These are phyloP conservation scores for Abelmoschus esculentus DNA, from an alignment of 345 rosid species.

Conservation along the genomic window DNA sequence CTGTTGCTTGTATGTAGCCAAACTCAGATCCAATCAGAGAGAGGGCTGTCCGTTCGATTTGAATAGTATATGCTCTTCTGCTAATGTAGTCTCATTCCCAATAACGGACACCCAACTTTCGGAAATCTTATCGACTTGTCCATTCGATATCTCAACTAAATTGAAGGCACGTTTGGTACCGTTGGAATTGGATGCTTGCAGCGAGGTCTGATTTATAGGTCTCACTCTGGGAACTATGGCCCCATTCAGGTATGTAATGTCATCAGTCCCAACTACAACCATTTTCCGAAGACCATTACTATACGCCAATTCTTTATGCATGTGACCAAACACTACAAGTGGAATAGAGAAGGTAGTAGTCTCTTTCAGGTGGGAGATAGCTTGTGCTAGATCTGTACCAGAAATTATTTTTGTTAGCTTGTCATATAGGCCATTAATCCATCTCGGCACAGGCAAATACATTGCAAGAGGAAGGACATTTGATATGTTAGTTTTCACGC, in stretches of 20 bases:
- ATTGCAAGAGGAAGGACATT: conserved; percentile 1
- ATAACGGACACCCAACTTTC: conserved; percentile 66
- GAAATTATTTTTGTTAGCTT: conserved; percentile 14
- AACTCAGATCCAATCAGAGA: background rate
- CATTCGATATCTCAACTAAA: conserved; percentile 46
- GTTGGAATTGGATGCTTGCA: conserved; percentile 12
- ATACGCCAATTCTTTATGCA: conserved; percentile 68
- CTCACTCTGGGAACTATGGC: conserved; percentile 74
- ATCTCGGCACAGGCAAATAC: conserved; percentile 1
- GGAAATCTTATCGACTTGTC: conserved; percentile 48
- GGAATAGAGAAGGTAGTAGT: conserved; percentile 31
- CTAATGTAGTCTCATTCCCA: conserved; percentile 36
- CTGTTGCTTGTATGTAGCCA: background rate
- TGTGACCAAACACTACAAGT: conserved; percentile 80
- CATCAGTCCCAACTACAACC: conserved; percentile 45
- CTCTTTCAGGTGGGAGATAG: conserved; percentile 52
- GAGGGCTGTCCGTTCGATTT: conserved; percentile 7
- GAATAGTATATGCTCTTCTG: conserved; percentile 47
- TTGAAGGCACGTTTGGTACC: conserved; percentile 67
- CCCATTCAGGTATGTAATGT: conserved; percentile 59
- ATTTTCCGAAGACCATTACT: conserved; percentile 64
- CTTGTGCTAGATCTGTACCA: conserved; percentile 68
- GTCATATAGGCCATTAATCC: background rate
- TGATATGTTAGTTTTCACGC: background rate
- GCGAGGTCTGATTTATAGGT: conserved; percentile 9